These are phyloP conservation scores for Fraxinus excelsior DNA, from an alignment of 257 asterid genomes.

Conservation along the genomic window DNA sequence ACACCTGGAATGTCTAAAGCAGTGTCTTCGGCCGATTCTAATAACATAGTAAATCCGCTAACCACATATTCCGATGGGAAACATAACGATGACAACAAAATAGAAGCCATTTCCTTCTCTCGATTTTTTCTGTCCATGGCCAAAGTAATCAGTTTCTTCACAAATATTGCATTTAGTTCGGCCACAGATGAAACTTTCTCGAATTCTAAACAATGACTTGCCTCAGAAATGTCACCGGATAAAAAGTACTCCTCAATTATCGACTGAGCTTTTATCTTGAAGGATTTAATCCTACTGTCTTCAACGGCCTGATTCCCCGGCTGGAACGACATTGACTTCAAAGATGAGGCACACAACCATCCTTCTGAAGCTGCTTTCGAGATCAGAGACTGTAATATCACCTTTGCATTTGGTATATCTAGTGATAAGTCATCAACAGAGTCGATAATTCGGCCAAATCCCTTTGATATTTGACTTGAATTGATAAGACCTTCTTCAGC, in stretches of 20 bases:
- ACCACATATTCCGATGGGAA: conserved; percentile 81
- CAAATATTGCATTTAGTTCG: conserved; percentile 71
- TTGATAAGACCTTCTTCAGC: conserved; percentile 75
- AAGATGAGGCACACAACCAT: conserved; percentile 83
- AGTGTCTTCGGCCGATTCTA: conserved; percentile 91
- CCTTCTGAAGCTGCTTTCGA: conserved; percentile 93
- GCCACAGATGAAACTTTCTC: conserved; percentile 48
- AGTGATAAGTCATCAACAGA: conserved; percentile 70
- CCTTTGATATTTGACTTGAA: conserved; percentile 86
- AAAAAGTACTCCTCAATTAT: conserved; percentile 80
- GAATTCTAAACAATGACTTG: conserved; percentile 67
- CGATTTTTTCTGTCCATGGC: conserved; percentile 92
- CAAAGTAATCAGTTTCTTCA: conserved; percentile 74
- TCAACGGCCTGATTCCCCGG: conserved; percentile 51
- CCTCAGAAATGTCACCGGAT: conserved; percentile 81
- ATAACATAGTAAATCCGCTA: conserved; percentile 62
- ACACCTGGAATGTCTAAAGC: conserved; percentile 77
- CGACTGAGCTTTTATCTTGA: conserved; percentile 68
- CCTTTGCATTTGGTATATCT: conserved; percentile 84
- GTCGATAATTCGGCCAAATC: conserved; percentile 76
- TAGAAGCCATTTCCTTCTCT: conserved; percentile 95
- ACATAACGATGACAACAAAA: conserved; percentile 69
- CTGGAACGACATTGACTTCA: conserved; percentile 51
- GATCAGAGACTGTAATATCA: conserved; percentile 62
- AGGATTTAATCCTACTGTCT: conserved; percentile 50